Base-by-base conservation (phyloP, 768 basidiomycete species). In the Leucosporidium yakuticum region DNA sequence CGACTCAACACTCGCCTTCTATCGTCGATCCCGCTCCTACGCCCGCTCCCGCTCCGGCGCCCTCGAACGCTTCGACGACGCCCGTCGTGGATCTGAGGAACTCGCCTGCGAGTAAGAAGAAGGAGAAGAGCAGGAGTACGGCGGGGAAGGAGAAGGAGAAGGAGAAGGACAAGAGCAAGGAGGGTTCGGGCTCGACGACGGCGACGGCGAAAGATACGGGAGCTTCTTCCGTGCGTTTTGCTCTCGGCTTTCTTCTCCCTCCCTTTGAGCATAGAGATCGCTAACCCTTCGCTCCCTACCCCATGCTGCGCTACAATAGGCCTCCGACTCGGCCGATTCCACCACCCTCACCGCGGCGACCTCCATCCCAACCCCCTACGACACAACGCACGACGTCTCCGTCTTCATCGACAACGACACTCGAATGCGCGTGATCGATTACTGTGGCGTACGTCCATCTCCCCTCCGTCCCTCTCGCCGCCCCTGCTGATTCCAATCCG, bases 401-500 rank as follows among this genome's bases (percentile, higher is more conserved):
- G 63, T 55, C 1, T 69, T 65, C 27, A 62, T 73, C 59, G 62
- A 65, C 44, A 55, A 64, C n/a, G 54, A 25, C 8, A 68, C 69
- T 0, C 63, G 72, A 6, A 21, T n/a, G 1, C 66, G 69, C 0
- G 56, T 73, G 14, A 49, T 73, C n/a, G 72, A 73, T 19, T 73
- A 73, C 62, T 67, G 69, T 20, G 66, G 72, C 5, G 70, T 71
- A 14, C n/a, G 70, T 50, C 31, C 8, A 4, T 19, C 61, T 54
- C 14, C 29, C 2, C 20, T 8, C 6, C 14, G 7, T 4, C 0
- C 2, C 44, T 65, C 39, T 44, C 39, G 14, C 17, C n/a, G n/a
- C n/a, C n/a, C n/a, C n/a, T n/a, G n/a, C n/a, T n/a, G 49, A 25
- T n/a, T 7, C 25, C 55, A 32, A 20, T 12, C 36, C n/a, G 12